Evolutionary conservation across 495 filamentous ascomycete species (phyloP).

Genomic region (Apodospora peruviana): DNA sequence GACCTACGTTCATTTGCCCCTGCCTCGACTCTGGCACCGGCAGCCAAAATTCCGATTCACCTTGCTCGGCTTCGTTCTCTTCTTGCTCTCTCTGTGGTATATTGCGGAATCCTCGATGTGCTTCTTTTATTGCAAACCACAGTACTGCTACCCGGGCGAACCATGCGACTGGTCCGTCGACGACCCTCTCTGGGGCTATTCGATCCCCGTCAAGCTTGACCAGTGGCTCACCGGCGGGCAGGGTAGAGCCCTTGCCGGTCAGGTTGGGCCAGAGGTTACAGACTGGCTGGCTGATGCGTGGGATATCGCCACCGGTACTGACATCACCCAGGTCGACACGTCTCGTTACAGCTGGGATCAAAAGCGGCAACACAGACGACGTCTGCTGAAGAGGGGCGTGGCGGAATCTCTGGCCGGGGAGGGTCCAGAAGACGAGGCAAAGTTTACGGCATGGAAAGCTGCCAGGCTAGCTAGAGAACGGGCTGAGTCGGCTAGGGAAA

Average conservation of each 20-base stretch:
- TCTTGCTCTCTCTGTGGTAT: constrained; percentile 50
- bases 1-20: constrained; percentile 39
- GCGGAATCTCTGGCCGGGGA: constrained; percentile 22
- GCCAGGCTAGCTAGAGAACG: constrained; percentile 27
- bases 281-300: constrained; percentile 37
- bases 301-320: constrained; percentile 33
- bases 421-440: constrained; percentile 26
- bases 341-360: constrained; percentile 21
- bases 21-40: constrained; percentile 55
- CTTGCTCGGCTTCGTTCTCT: constrained; percentile 45
- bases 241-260: constrained; percentile 25
- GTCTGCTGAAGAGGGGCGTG: constrained; percentile 36
- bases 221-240: constrained; percentile 46
- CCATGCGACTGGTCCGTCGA: constrained; percentile 42
- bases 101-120: constrained; percentile 57
- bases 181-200: constrained; percentile 48
- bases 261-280: constrained; percentile 26
- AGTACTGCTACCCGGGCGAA: constrained; percentile 37
- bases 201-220: constrained; percentile 51
- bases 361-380: constrained; percentile 31
- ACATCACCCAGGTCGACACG: constrained; percentile 31
- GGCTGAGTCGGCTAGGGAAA: constrained; percentile 18
- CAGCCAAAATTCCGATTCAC: constrained; percentile 48
- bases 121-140: constrained; percentile 55
- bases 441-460: constrained; percentile 27